A percentile compares a stretch with the other conserved stretches of the same genome.
Evolutionary conservation across 176 grass and related monocot genomes (phyloP).

Genomic region (Rhynchospora tenuis): DNA sequence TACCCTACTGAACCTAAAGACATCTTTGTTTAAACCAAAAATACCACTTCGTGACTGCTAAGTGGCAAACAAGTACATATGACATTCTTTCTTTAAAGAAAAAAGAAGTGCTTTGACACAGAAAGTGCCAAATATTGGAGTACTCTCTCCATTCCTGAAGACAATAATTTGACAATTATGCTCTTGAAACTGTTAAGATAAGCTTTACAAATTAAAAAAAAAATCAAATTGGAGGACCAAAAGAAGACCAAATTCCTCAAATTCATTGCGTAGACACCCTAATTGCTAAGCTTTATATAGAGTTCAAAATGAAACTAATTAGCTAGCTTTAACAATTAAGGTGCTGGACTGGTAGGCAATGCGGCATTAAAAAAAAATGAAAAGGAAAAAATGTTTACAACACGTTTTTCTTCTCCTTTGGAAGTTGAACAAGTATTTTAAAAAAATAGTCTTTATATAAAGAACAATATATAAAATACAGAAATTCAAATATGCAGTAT

Average conservation of each 20-base stretch:
- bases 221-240: neutral
- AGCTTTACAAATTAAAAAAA: neutral
- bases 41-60: neutral
- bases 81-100: neutral
- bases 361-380: neutral
- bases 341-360: neutral
- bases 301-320: no score
- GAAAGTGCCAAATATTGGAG: neutral
- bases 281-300: neutral
- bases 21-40: constrained; percentile 9
- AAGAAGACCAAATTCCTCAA: neutral
- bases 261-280: neutral
- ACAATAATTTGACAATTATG: neutral
- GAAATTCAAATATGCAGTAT: neutral
- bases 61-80: constrained; percentile 24
- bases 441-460: neutral
- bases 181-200: neutral
- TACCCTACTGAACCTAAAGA: neutral
- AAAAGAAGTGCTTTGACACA: neutral
- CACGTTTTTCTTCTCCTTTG: neutral
- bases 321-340: neutral
- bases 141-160: neutral
- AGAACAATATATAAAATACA: neutral
- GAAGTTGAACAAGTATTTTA: neutral
- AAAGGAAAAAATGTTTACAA: no score